Percentiles rank a stretch among this genome's conserved stretches.
These are phyloP conservation scores for Thoreauomyces humboldtii DNA, from an alignment of 192 early-diverging fungal genomes.

Conservation along the genomic window DNA sequence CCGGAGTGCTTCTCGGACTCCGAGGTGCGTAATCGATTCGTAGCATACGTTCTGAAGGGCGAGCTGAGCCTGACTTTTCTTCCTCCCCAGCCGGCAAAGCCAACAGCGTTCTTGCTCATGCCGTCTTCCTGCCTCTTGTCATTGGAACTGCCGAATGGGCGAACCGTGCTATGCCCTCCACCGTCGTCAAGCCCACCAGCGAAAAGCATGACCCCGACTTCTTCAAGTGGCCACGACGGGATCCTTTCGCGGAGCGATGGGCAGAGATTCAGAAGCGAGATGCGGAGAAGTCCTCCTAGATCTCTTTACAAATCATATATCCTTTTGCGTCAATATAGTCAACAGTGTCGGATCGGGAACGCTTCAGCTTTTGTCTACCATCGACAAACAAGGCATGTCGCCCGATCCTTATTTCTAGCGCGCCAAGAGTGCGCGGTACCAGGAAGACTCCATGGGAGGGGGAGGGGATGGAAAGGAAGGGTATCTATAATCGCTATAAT, in stretches of 20 bases:
- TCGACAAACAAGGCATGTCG: no score
- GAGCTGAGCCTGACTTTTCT: not conserved
- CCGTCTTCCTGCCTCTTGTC: constrained; percentile 6
- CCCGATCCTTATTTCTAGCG: no score
- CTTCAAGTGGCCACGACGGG: constrained; percentile 25
- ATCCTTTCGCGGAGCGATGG: constrained; percentile 17
- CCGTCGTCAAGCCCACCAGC: not conserved
- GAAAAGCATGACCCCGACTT: constrained; percentile 6
- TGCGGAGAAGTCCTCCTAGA: constrained; percentile 1
- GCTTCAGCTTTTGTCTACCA: no score
- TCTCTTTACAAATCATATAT: no score
- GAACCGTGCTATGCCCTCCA: not conserved
- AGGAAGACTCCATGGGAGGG: no score
- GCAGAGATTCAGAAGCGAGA: constrained; percentile 18
- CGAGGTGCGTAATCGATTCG: constrained; percentile 1
- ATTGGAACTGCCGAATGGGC: constrained; percentile 6
- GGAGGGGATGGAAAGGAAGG: no score
- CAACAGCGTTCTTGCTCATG: constrained; percentile 15
- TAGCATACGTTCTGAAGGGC: not conserved
- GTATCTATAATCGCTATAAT: no score
- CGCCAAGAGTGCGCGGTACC: no score
- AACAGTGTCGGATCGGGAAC: no score
- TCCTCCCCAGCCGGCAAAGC: constrained; percentile 5
- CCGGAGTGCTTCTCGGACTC: constrained; percentile 18
- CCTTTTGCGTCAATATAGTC: no score